Conservation (phyloP, 2,329 filamentous ascomycete species). For the Aspergillus pseudoglaucus region DNA sequence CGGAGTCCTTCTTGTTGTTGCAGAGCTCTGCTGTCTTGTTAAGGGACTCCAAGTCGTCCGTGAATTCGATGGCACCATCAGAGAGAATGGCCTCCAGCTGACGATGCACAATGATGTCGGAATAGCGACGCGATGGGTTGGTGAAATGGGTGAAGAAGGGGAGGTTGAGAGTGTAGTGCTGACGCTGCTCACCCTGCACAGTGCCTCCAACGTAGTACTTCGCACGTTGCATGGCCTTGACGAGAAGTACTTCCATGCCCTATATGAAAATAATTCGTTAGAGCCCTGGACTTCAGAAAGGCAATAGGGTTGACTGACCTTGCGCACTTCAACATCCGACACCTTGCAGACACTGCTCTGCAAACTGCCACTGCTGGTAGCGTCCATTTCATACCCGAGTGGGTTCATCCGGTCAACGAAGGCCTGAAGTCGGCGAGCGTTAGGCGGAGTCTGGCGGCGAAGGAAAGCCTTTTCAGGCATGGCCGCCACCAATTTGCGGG, state of each 20-base stretch:
- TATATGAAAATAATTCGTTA: conserved; percentile 16
- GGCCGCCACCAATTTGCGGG: conserved; percentile 69
- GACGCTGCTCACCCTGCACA: conserved; percentile 66
- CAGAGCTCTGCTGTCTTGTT: conserved; percentile 90
- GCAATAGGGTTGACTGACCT: conserved; percentile 41
- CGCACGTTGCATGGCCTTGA: conserved; percentile 93
- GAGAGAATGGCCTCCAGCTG: conserved; percentile 85
- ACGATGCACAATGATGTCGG: conserved; percentile 90
- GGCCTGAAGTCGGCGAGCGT: conserved; percentile 77
- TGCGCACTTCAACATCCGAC: conserved; percentile 79
- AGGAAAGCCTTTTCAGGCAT: conserved; percentile 90
- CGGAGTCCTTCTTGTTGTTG: conserved; percentile 99
- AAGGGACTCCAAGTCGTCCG: conserved; percentile 78
- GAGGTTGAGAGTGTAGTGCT: conserved; percentile 87
- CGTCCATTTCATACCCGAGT: conserved; percentile 84
- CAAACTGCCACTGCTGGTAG: conserved; percentile 78
- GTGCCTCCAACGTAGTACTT: conserved; percentile 90
- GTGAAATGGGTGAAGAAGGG: conserved; percentile 97
- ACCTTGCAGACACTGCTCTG: conserved; percentile 95
- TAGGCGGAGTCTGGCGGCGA: conserved; percentile 77
- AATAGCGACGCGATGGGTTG: conserved; percentile 87
- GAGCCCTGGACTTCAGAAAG: neutral
- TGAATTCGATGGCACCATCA: conserved; percentile 73
- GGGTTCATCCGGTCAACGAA: conserved; percentile 91
- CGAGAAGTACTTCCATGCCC: conserved; percentile 91